Base-by-base conservation (phyloP, 2,329 filamentous ascomycete species). In the Colletotrichum aenigma region DNA sequence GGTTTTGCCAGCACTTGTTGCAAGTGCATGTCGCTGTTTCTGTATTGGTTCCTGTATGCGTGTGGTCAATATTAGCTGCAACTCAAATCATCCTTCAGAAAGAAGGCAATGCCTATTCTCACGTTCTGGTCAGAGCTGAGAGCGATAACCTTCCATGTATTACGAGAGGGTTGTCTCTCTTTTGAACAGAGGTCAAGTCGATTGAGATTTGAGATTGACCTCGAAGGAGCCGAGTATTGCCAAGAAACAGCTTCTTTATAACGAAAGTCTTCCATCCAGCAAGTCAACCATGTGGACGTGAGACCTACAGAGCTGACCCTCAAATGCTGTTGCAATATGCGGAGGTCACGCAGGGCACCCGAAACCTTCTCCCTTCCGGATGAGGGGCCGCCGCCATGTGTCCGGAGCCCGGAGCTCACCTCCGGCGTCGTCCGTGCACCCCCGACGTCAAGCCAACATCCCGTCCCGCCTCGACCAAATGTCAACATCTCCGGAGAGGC, bases 281-380 rank as follows among this genome's bases (percentile, higher is more conserved):
- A 21, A n/a, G 18, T 12, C 43, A 48, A 21, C 43, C 43, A 48
- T 21, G 43, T 18, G 43, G 6, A 48, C 43, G 4, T 48, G 43
- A 48, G 18, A n/a, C 38, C 18, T 0, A n/a, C 18, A 48, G 18
- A 48, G 0, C 0, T 2, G 38, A 0, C 18, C 43, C 18, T 48
- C 43, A 0, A 48, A 21, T n/a, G 43, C 43, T 18, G 43, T 48
- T 21, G 18, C 21, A 21, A 6, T 48, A 0, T 18, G 43, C 43
- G 18, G 18, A 18, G 5, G 43, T 9, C 43, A 48, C 18, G 43
- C 10, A 48, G n/a, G 43, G 43, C n/a, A 13, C 43, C 43, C 43
- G 43, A 48, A 48, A 48, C 43, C 43, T 48, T 21, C 43, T 48
- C 43, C 43, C 43, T 48, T 48, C 38, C 43, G 43, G 43, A 48